Evolutionary conservation across 768 basidiomycete species (phyloP).

Genomic region (Tephrocybe sp.): DNA sequence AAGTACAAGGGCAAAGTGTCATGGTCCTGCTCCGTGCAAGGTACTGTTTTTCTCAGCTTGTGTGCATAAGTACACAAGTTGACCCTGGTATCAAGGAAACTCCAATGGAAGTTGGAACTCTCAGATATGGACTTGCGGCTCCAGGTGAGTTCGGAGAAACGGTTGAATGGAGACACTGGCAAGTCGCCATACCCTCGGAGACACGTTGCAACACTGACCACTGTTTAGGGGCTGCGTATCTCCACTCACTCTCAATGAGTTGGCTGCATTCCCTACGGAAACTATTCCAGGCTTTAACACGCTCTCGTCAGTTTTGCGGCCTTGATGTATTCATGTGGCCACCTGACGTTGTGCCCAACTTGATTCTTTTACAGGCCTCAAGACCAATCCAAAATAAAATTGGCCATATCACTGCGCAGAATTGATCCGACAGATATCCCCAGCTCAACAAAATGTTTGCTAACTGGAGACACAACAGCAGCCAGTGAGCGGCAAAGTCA

Average conservation of each 20-base stretch:
- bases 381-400: constrained; percentile 64
- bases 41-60: constrained; percentile 19
- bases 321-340: neutral
- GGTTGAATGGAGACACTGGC: constrained; percentile 82
- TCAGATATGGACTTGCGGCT: constrained; percentile 64
- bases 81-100: constrained; percentile 38
- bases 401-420: constrained; percentile 52
- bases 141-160: constrained; percentile 53
- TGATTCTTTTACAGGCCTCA: constrained; percentile 35
- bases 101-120: constrained; percentile 48
- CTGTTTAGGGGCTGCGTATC: constrained; percentile 70
- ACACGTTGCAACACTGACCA: constrained; percentile 4
- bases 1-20: constrained; percentile 67
- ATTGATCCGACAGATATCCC: constrained; percentile 64
- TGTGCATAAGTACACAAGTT: neutral
- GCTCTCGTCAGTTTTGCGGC: constrained; percentile 43
- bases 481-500: constrained; percentile 27
- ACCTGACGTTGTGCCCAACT: neutral
- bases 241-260: constrained; percentile 47
- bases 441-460: constrained; percentile 32
- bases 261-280: constrained; percentile 44
- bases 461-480: no score
- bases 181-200: constrained; percentile 17
- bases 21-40: constrained; percentile 60
- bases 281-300: constrained; percentile 48